These are phyloP conservation scores for Fragaria iinumae DNA, from an alignment of 306 rosid genomes.

Conservation along the genomic window DNA sequence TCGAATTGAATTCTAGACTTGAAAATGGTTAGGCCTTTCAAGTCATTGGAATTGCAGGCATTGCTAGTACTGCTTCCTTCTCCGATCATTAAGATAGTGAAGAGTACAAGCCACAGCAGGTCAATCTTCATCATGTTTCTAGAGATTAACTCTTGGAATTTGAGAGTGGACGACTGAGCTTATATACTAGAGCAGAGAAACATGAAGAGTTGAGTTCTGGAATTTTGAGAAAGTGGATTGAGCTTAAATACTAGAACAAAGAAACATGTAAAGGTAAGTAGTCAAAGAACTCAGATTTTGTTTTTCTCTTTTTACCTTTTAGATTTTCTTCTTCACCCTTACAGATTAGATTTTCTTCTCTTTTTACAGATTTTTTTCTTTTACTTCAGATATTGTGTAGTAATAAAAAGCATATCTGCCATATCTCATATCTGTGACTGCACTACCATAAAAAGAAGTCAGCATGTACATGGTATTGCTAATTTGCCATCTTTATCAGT, in stretches of 20 bases:
- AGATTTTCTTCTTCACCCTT: too few species aligned
- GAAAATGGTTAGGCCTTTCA: conserved; percentile 56
- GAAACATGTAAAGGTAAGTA: too few species aligned
- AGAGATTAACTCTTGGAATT: neutral
- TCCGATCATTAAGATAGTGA: conserved; percentile 27
- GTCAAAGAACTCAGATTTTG: too few species aligned
- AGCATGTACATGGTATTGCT: neutral
- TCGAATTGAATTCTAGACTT: conserved; percentile 53
- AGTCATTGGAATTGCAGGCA: conserved; percentile 50
- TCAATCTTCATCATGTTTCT: conserved; percentile 27
- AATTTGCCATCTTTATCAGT: neutral
- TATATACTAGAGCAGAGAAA: conserved; percentile 19
- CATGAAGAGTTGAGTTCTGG: neutral
- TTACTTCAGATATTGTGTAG: too few species aligned
- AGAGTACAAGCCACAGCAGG: conserved; percentile 25
- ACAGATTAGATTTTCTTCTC: too few species aligned
- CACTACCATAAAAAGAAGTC: neutral
- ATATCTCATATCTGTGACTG: neutral
- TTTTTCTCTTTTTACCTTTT: too few species aligned
- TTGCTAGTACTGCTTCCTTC: conserved; percentile 11
- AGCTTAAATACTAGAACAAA: too few species aligned
- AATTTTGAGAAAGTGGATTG: neutral
- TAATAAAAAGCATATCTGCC: conserved; percentile 31
- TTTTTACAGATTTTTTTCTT: too few species aligned
- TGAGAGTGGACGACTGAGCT: neutral